phyloP scores from a whole-genome alignment of 2,329 filamentous ascomycete genomes.

The Didymella exigua region DNA sequence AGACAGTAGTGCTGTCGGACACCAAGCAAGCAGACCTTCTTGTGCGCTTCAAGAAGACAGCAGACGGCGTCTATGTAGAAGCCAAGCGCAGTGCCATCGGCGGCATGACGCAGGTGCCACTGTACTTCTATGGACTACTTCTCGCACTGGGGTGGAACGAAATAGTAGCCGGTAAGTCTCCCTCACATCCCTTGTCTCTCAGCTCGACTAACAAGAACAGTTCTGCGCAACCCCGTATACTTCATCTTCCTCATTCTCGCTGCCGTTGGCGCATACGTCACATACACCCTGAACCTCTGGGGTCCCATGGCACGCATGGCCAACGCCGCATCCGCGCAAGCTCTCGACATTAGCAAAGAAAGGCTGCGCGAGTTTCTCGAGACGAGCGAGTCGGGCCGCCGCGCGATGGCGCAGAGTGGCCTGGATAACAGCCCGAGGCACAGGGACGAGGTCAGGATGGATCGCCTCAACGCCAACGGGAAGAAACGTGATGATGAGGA shows the following conservation, averaged over 20 bases:
- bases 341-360: conserved; percentile 88
- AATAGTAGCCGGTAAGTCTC: conserved; percentile 80
- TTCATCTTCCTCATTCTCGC: conserved; percentile 85
- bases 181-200: not conserved
- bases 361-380: conserved; percentile 88
- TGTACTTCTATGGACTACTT: conserved; percentile 92
- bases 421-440: conserved; percentile 15
- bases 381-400: conserved; percentile 80
- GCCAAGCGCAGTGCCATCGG: conserved; percentile 97
- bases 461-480: conserved; percentile 50
- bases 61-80: conserved; percentile 96
- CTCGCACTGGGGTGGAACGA: conserved; percentile 98
- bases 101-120: conserved; percentile 87
- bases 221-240: conserved; percentile 90
- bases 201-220: conserved; percentile 56
- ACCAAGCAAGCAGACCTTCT: conserved; percentile 89
- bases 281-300: conserved; percentile 92
- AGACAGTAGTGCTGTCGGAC: conserved; percentile 93
- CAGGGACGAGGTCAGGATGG: conserved; percentile 42
- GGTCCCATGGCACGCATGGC: conserved; percentile 95
- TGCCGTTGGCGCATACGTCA: conserved; percentile 79
- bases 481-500: conserved; percentile 47
- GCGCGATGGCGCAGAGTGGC: conserved; percentile 74
- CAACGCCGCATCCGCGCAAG: conserved; percentile 85
- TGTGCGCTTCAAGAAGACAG: conserved; percentile 96